Evolutionary conservation across 2,329 filamentous ascomycete genomes (phyloP), one percentile per base, ranked within the genome.

Genomic region (Fusarium staphyleae): DNA sequence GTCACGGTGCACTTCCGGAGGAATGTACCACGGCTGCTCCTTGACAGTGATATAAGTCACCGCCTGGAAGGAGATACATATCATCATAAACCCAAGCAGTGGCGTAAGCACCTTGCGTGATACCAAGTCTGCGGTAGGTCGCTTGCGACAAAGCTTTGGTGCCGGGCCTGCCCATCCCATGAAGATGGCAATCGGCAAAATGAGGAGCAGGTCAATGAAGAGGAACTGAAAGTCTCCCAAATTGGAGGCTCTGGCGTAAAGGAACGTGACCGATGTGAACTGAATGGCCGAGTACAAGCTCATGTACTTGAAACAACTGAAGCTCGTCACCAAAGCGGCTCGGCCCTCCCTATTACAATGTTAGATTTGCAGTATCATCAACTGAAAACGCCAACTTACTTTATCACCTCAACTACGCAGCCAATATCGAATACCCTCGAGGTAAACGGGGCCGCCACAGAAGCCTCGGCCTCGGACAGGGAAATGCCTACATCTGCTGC

Each of bases 291-390:
- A 98, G 78, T 99, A 99, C 62, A 99, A 77, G 66, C 90, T 96
- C 96, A 99, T 99, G 76, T 96, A 99, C 78, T 98, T 99, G 83
- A 99, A 99, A 78, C 95, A 99, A 77, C 91, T 96, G 78, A 99
- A 99, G 74, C 92, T 96, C 11, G 95, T 99, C n/a, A 98, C 93
- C 28, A 99, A 82, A 28, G 96, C 91, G 15, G 93, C 93, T 58
- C 96, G 87, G 15, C 95, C 95, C 78, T 99, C 95, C 62, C 92
- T 87, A 29, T 34, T 30, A 14, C 9, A 1, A 15, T 34, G 14
- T 57, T 74, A 59, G 74, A 65, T 40, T 19, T 13, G 12, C 14
- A 30, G n/a, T 16, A 12, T 18, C 10, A 26, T 30, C 13, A 12
- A 30, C 28, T 30, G n/a, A 3, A 9, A 6, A 8, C 9, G 7